Base-by-base conservation (phyloP, 345 rosid genomes). In the Clausena lansium region DNA sequence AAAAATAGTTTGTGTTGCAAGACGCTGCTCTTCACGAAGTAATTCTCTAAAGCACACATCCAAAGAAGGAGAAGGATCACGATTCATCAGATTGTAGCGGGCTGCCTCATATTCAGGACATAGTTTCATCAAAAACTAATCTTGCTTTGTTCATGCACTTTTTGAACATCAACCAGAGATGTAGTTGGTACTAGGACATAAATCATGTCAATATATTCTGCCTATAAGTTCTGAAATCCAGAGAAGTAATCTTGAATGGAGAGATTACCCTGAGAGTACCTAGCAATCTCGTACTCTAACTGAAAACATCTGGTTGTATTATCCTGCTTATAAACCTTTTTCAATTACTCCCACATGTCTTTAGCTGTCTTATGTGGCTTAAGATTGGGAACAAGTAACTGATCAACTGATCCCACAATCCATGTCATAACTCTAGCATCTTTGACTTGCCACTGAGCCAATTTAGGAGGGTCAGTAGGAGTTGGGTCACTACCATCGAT, bases 81-180 rank as follows among this genome's bases (percentile, higher is more conserved):
- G 20, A 13, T 59, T 79, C 76, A 79, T 66, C 39, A 73, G 22
- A 62, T 28, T 72, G 0, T 73, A 76, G 4, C 11, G 41, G 28
- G 27, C 13, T 14, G 5, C 15, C 28, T 79, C 64, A 65, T 65
- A 76, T 4, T 82, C 17, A 55, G 28, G 9, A 0, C 20, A 4
- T 0, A 82, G 10, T 35, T 82, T 78, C 85, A 82, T 82, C 2
- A 76, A 36, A 19, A 82, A 82, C 22, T 79, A 41, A 57, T 70
- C 82, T 82, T 70, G 11, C 74, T 62, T 0, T 35, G 25, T 9
- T 55, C 66, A 79, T 82, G 80, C 30, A 82, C 58, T 6, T 0
- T 57, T 11, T 39, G 50, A 6, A 55, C n/a, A 69, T 0, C 65
- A 2, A 9, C 8, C 4, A 78, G 41, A 24, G 77, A 36, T 11